Evolutionary conservation across 2,329 filamentous ascomycete species (phyloP), one percentile per base, ranked within the genome.

Genomic region (Fulvia fulva): DNA sequence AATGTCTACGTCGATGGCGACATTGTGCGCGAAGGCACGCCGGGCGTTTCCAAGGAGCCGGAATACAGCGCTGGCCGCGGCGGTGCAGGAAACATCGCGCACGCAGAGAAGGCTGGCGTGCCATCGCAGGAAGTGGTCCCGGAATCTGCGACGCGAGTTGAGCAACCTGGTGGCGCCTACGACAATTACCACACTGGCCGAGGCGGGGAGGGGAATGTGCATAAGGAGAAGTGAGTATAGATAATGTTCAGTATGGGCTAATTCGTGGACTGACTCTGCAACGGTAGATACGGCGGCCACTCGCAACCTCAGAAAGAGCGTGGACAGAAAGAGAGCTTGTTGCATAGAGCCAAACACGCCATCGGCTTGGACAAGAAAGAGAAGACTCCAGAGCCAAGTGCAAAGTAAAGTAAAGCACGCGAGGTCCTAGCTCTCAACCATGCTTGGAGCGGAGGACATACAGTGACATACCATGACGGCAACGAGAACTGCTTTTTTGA

Each of bases 141-240:
- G 22, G 77, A 80, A 64, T 72, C 73, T 23, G 72, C 75, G 16
- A 69, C 75, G 47, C 70, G 76, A 45, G 55, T 47, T 11, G 55
- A 52, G 25, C 41, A 62, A 14, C 30, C 57, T 9, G 56, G 63
- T 55, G 45, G 66, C 19, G 72, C 72, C 43, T 68, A 75, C 41
- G 76, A 77, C 25, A 76, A 79, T 61, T 80, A 75, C 62, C 77
- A 79, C 65, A 79, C 77, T 7, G 77, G 77, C n/a, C 73, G 78
- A 19, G 78, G 77, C 28, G 78, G 78, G 12, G 73, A 71, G 34
- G 78, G 78, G 26, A 80, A 80, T 63, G 71, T 78, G 19, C 73
- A 80, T 65, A 76, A 74, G 64, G 77, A 79, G 58, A 78, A 77
- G 64, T 50, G 25, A 50, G 47, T 19, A 5, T 25, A 21, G 8